A percentile compares a stretch with the other conserved stretches of the same genome.
Conservation (phyloP, 2,329 filamentous ascomycete species). For the Elsinoe arachidis region DNA sequence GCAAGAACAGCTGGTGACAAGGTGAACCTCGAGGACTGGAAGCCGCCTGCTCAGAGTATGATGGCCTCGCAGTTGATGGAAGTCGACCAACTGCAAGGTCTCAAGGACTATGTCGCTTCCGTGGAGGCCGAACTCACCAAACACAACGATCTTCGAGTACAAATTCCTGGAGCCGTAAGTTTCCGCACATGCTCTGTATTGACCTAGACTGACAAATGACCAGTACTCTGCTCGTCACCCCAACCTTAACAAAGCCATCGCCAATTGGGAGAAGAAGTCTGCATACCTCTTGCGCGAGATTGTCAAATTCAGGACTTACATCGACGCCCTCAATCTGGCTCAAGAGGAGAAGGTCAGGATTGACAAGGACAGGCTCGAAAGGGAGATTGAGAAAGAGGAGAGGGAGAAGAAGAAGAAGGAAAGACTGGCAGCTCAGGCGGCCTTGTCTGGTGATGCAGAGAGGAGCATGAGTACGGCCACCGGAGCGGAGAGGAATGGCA, state of each 20-base stretch:
- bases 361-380: conserved; percentile 18
- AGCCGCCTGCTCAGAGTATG: conserved; percentile 81
- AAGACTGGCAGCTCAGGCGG: background rate
- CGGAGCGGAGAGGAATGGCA: background rate
- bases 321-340: conserved; percentile 71
- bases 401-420: conserved; percentile 3
- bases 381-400: conserved; percentile 9
- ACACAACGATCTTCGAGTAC: conserved; percentile 79
- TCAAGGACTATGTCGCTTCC: conserved; percentile 70
- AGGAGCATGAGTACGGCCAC: background rate
- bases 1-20: conserved; percentile 74
- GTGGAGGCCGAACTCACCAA: conserved; percentile 77
- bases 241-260: conserved; percentile 77
- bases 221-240: conserved; percentile 73
- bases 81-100: conserved; percentile 66
- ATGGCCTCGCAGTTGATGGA: conserved; percentile 72
- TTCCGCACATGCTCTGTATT: background rate
- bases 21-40: conserved; percentile 78
- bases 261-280: conserved; percentile 95
- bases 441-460: background rate
- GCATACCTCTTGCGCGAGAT: conserved; percentile 86
- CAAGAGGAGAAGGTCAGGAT: conserved; percentile 62
- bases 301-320: conserved; percentile 93
- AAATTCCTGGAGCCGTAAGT: conserved; percentile 72
- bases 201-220: conserved; percentile 13